Conservation (phyloP, 352 stramenopile genomes). For the Globisporangium emineosum region DNA sequence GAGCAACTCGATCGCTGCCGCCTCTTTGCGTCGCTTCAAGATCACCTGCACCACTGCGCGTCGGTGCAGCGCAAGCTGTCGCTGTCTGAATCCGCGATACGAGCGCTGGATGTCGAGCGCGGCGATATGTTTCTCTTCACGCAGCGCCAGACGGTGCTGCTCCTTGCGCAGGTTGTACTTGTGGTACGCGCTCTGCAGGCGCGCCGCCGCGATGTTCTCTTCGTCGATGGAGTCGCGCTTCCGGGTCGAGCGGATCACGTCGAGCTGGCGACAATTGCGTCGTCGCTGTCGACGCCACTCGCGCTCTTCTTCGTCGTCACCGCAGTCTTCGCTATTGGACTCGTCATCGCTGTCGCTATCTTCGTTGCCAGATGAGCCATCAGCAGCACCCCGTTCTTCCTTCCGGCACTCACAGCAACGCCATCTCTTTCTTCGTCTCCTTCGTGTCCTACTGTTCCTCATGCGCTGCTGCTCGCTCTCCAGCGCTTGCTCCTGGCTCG, state of each 20-base stretch:
- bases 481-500: not conserved
- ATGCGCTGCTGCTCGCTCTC: not conserved
- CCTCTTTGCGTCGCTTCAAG: slow-evolving; percentile 37
- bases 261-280: slow-evolving; percentile 16
- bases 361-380: not conserved
- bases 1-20: slow-evolving; percentile 53
- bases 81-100: slow-evolving; percentile 56
- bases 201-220: slow-evolving; percentile 45
- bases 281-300: slow-evolving; percentile 36
- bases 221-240: slow-evolving; percentile 41
- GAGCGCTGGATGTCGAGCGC: slow-evolving; percentile 64
- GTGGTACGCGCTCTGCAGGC: slow-evolving; percentile 51
- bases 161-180: slow-evolving; percentile 61
- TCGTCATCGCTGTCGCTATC: slow-evolving; percentile 17
- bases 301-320: slow-evolving; percentile 23
- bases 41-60: slow-evolving; percentile 55
- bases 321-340: slow-evolving; percentile 6
- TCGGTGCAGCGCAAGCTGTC: slow-evolving; percentile 45
- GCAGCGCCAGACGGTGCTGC: slow-evolving; percentile 36
- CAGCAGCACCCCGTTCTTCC: not conserved
- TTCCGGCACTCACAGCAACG: not conserved
- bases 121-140: slow-evolving; percentile 49
- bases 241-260: not conserved
- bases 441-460: not conserved
- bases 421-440: not conserved